A percentile compares a stretch with the other conserved stretches of the same genome.
Evolutionary conservation across 257 asterid species (phyloP).

Genomic region (Coffea canephora): DNA sequence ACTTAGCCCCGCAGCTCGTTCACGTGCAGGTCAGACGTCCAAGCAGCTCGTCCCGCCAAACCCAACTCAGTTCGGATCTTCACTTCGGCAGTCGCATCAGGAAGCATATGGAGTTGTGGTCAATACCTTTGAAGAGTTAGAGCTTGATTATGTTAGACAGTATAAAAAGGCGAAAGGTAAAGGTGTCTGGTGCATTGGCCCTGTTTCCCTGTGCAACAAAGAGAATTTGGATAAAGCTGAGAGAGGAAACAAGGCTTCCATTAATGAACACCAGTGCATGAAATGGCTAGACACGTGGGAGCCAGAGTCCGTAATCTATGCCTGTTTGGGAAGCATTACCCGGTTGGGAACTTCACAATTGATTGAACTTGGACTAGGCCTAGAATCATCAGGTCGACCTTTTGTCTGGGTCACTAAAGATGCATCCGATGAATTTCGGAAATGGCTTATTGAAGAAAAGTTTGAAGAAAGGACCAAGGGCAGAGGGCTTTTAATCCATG

Average conservation of each 20-base stretch:
- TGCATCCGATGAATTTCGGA: conserved; percentile 45
- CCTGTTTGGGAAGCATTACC: conserved; percentile 55
- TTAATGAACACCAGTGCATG: conserved; percentile 26
- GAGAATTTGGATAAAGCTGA: conserved; percentile 28
- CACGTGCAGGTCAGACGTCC: no score
- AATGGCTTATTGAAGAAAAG: conserved; percentile 50
- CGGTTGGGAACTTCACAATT: conserved; percentile 36
- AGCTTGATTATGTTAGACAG: conserved; percentile 34
- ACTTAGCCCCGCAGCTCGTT: no score
- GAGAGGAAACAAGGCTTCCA: conserved; percentile 36
- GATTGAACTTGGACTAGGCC: conserved; percentile 46
- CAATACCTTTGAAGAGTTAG: conserved; percentile 54
- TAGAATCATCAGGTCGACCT: conserved; percentile 40
- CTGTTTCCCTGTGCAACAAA: conserved; percentile 41
- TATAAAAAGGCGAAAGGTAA: conserved; percentile 28
- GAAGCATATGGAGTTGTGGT: conserved; percentile 41
- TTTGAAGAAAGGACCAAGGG: conserved; percentile 59
- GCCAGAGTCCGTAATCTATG: conserved; percentile 40
- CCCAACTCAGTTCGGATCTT: no score
- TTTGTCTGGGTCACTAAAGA: conserved; percentile 48
- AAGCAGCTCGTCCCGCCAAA: no score
- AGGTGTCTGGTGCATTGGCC: conserved; percentile 73
- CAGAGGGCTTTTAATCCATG: conserved; percentile 59
- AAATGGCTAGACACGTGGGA: conserved; percentile 36
- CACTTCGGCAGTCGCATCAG: no score